Conservation (phyloP, 345 rosid genomes). For the Carallia pectinifolia region DNA sequence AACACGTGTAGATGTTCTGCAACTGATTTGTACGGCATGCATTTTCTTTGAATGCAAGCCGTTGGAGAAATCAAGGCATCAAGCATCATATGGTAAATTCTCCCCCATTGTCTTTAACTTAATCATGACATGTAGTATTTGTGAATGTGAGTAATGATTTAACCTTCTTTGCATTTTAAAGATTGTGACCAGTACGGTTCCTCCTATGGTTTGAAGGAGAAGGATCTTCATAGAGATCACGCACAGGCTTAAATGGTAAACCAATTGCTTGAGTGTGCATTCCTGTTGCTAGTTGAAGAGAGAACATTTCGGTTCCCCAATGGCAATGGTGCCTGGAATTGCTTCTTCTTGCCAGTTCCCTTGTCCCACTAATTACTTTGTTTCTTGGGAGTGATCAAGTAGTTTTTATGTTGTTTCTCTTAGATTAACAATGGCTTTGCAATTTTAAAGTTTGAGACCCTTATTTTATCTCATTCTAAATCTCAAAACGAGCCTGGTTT, state of each 20-base stretch:
- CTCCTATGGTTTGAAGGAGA: constrained; percentile 56
- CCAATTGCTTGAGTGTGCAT: background rate
- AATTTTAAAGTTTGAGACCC: too few relatives aligned
- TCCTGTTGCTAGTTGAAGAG: too few relatives aligned
- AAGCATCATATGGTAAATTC: constrained; percentile 47
- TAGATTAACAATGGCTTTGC: too few relatives aligned
- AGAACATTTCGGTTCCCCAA: too few relatives aligned
- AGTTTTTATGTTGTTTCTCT: too few relatives aligned
- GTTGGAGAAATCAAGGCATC: constrained; percentile 64
- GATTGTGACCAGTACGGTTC: constrained; percentile 54
- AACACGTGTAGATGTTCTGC: constrained; percentile 4
- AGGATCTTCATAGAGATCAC: constrained; percentile 55
- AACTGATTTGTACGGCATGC: background rate
- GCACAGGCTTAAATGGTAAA: constrained; percentile 17
- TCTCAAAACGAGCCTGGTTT: too few relatives aligned
- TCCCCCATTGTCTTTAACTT: too few relatives aligned
- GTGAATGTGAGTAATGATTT: background rate
- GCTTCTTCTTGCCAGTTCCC: too few relatives aligned
- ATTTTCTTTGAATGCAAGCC: constrained; percentile 29
- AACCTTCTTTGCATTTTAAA: constrained; percentile 15
- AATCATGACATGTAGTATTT: background rate
- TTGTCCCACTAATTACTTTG: too few relatives aligned
- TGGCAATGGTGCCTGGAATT: too few relatives aligned
- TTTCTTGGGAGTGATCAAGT: too few relatives aligned
- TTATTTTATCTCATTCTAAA: too few relatives aligned